These are phyloP conservation scores for Thraustochytrium sp. DNA, from an alignment of 352 stramenopile genomes.

Conservation along the genomic window DNA sequence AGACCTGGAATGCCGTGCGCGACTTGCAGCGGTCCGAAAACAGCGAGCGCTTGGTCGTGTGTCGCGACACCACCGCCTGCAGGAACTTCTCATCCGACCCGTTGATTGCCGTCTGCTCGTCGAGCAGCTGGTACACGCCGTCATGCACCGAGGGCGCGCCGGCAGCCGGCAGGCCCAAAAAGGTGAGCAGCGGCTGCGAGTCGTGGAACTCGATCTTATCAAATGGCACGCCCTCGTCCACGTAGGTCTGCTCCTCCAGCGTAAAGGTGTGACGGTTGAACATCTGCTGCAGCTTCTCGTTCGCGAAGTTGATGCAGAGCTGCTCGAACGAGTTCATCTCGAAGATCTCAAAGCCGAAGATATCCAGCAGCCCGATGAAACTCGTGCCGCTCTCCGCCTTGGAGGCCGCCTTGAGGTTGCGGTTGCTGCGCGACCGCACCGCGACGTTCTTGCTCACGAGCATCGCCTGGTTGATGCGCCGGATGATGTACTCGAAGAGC, in stretches of 20 bases:
- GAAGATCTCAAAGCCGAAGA: conserved; percentile 83
- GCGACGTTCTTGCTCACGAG: conserved; percentile 52
- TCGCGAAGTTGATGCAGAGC: conserved; percentile 84
- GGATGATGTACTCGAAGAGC: conserved; percentile 88
- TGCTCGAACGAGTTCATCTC: conserved; percentile 82
- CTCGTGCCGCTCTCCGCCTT: conserved; percentile 53
- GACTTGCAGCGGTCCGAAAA: conserved; percentile 38
- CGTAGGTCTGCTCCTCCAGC: conserved; percentile 73
- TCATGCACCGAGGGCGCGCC: conserved; percentile 69
- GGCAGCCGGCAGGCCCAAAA: conserved; percentile 14
- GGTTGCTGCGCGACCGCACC: background rate
- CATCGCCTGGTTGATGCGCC: conserved; percentile 79
- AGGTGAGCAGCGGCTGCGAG: conserved; percentile 62
- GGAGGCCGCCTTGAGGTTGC: conserved; percentile 30
- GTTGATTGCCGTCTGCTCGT: conserved; percentile 50
- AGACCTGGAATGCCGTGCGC: conserved; percentile 72
- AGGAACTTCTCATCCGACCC: conserved; percentile 75
- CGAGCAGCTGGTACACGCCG: conserved; percentile 74
- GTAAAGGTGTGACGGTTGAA: conserved; percentile 79
- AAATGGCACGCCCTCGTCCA: conserved; percentile 61
- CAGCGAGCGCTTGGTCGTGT: background rate
- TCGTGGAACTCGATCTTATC: conserved; percentile 66
- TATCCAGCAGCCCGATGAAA: conserved; percentile 76
- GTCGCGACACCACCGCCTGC: conserved; percentile 54
- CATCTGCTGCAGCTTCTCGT: conserved; percentile 84